A percentile compares a stretch with the other conserved stretches of the same genome.
phyloP scores from a whole-genome alignment of 331 rosid genomes.

The Spiraea crenata region DNA sequence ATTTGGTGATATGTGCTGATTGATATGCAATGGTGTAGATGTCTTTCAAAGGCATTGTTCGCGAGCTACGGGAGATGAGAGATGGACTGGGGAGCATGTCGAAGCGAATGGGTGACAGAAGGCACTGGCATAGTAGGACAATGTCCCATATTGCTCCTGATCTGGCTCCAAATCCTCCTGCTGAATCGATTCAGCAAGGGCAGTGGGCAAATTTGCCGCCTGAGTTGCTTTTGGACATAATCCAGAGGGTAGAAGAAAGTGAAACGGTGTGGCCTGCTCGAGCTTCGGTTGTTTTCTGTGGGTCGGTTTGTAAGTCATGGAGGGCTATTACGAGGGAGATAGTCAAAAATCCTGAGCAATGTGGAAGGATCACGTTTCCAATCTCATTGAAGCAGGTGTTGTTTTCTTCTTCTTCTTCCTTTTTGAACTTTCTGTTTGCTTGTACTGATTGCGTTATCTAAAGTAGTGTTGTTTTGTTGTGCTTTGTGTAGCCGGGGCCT shows the following conservation, averaged over 20 bases:
- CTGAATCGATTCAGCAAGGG: constrained; percentile 47
- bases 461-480: neutral
- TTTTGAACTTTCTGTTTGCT: neutral
- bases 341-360: constrained; percentile 70
- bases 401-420: constrained; percentile 3
- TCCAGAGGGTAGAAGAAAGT: constrained; percentile 70
- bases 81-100: constrained; percentile 75
- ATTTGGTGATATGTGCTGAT: constrained; percentile 1
- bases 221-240: constrained; percentile 70
- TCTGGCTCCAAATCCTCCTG: constrained; percentile 24
- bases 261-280: constrained; percentile 78
- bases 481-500: constrained; percentile 64
- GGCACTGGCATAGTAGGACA: constrained; percentile 48
- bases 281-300: constrained; percentile 53
- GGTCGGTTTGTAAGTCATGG: constrained; percentile 87
- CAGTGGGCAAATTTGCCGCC: constrained; percentile 65
- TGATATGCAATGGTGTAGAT: constrained; percentile 40
- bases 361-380: constrained; percentile 83
- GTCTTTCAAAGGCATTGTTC: constrained; percentile 69
- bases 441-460: constrained; percentile 3
- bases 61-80: constrained; percentile 68
- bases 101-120: constrained; percentile 46
- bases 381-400: constrained; percentile 83
- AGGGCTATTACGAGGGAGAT: constrained; percentile 56
- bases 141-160: constrained; percentile 78